phyloP scores from a whole-genome alignment of 2,329 filamentous ascomycete species.

The Exophiala viscosa region DNA sequence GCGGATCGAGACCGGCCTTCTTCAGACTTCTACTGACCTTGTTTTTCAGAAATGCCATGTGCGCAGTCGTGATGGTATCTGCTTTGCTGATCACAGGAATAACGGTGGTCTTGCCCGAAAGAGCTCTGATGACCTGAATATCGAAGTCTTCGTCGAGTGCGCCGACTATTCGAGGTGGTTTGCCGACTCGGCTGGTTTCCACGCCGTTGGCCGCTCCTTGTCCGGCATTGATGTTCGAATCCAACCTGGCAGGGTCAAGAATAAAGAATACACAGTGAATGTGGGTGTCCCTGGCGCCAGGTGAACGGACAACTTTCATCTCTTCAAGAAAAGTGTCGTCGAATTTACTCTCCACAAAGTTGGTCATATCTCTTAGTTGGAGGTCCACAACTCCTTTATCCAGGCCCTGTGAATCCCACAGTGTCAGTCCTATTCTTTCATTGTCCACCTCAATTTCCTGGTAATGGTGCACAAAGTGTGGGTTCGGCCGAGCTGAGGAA shows the following conservation, averaged over 20 bases:
- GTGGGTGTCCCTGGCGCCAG: constrained; percentile 90
- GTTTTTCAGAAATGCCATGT: constrained; percentile 90
- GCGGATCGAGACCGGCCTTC: constrained; percentile 77
- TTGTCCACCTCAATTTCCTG: constrained; percentile 91
- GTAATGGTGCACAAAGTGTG: constrained; percentile 80
- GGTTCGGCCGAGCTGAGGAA: constrained; percentile 51
- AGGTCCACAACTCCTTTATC: constrained; percentile 95
- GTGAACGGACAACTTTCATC: constrained; percentile 92
- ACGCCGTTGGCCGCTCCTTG: constrained; percentile 54
- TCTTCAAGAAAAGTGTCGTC: constrained; percentile 97
- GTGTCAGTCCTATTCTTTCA: constrained; percentile 83
- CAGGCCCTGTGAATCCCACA: constrained; percentile 94
- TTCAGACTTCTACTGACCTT: constrained; percentile 86
- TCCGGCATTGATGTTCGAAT: constrained; percentile 68
- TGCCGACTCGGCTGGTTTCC: constrained; percentile 47
- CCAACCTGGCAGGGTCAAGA: constrained; percentile 80
- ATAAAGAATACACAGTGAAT: constrained; percentile 94
- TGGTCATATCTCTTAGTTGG: constrained; percentile 84
- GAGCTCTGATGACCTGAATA: constrained; percentile 78
- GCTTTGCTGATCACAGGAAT: constrained; percentile 95
- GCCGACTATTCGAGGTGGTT: constrained; percentile 49
- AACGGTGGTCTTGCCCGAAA: constrained; percentile 91
- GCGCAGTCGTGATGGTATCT: constrained; percentile 89
- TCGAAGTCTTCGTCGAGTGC: constrained; percentile 85
- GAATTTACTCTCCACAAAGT: constrained; percentile 95